These are phyloP conservation scores for Paramecium bursaria DNA, from an alignment of 73 alveolate genomes.

Conservation along the genomic window DNA sequence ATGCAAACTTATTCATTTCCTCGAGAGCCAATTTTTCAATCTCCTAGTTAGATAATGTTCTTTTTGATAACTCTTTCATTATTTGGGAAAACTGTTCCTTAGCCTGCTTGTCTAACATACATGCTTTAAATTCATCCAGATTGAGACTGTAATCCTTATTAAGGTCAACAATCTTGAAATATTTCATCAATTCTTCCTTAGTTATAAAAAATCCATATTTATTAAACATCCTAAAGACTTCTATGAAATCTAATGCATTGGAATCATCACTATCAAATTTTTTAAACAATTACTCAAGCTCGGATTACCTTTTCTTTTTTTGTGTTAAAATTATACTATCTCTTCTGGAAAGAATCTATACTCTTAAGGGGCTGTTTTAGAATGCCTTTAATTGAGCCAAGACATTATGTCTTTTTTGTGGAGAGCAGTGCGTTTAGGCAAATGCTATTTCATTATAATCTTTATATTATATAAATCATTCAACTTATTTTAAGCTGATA, in stretches of 20 bases:
- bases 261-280: constrained; percentile 60
- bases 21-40: constrained; percentile 10
- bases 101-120: constrained; percentile 21
- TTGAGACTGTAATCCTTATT: constrained; percentile 44
- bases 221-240: constrained; percentile 39
- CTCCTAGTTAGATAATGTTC: constrained; percentile 9
- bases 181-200: constrained; percentile 13
- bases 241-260: constrained; percentile 54
- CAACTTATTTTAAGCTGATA: constrained; percentile 9
- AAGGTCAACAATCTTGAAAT: constrained; percentile 39
- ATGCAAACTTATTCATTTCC: constrained; percentile 30
- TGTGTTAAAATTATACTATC: too few relatives aligned
- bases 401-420: too few relatives aligned
- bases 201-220: constrained; percentile 45
- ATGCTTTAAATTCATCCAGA: constrained; percentile 47
- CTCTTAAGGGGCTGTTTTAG: too few relatives aligned
- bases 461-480: background rate
- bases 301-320: too few relatives aligned
- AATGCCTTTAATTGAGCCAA: too few relatives aligned
- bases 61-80: constrained; percentile 4
- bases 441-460: too few relatives aligned
- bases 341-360: too few relatives aligned
- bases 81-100: constrained; percentile 19
- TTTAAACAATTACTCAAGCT: too few relatives aligned
- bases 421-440: too few relatives aligned